A percentile compares a stretch with the other conserved stretches of the same genome.
phyloP scores from a whole-genome alignment of 345 rosid genomes.

The Angophora floribunda region DNA sequence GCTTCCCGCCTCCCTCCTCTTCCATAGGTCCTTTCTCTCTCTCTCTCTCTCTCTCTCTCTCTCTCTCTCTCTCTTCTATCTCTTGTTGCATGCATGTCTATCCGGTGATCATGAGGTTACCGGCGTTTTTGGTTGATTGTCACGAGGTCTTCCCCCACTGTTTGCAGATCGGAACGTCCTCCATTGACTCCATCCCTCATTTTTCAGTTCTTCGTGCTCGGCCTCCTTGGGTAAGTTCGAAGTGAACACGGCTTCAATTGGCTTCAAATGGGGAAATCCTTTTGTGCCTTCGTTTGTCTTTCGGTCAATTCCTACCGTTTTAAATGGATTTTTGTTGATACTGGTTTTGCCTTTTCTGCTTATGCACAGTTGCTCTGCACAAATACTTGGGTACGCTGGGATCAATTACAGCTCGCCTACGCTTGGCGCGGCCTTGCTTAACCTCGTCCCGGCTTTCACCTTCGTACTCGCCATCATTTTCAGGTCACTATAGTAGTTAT shows the following conservation, averaged over 20 bases:
- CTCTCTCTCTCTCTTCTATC: not conserved
- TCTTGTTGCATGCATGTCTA: not conserved
- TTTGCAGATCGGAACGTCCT: conserved; percentile 40
- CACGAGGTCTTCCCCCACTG: not conserved
- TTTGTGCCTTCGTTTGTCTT: not conserved
- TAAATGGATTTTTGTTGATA: not conserved
- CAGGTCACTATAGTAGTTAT: conserved; percentile 16
- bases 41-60: too few species aligned
- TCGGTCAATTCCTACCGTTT: not conserved
- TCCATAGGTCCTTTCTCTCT: conserved; percentile 19
- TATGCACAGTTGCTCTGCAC: conserved; percentile 16
- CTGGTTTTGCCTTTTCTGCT: not conserved
- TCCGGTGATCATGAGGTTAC: not conserved
- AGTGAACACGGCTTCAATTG: not conserved
- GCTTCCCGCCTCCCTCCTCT: conserved; percentile 36
- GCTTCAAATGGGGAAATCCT: not conserved
- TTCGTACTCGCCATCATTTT: conserved; percentile 32
- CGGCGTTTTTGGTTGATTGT: not conserved
- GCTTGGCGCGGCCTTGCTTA: conserved; percentile 40
- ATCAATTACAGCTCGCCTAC: conserved; percentile 41
- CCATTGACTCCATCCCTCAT: conserved; percentile 25
- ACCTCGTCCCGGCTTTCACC: conserved; percentile 40
- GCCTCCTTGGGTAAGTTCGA: conserved; percentile 33
- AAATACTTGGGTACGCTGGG: conserved; percentile 27
- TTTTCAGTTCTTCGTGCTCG: conserved; percentile 39